Evolutionary conservation across 768 basidiomycete species (phyloP), one percentile per base, ranked within the genome.

Genomic region (Leccinum broughii): DNA sequence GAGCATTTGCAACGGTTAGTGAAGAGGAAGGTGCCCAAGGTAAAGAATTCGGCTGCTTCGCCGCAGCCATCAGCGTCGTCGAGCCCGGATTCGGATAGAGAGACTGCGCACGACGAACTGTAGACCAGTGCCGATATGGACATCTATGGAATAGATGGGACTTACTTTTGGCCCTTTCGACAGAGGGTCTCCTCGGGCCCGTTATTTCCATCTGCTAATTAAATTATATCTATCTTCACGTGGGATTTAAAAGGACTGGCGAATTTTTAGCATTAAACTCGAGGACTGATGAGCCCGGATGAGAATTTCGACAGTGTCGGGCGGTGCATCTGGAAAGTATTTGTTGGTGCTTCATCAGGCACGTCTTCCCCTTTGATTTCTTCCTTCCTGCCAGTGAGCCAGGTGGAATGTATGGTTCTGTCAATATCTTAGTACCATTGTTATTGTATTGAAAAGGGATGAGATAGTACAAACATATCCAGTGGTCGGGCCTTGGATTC

Each of bases 1-100:
- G 80, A 78, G 54, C 87, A 87, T 52, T 68, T 92, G 73, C 84
- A 85, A 72, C 86, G 80, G 70, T 67, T 93, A 60, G 81, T 81
- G 66, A 89, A 79, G 78, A 80, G 88, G 73, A 91, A 85, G 77
- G 77, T 80, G 49, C 86, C 89, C 3, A 89, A 88, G 73, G 70
- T 75, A 57, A 84, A 79, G 77, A 87, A 86, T 73, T 3, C 53
- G 6, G 41, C 60, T 2, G 75, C 77, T 41, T 70, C 70, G 17
- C 9, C 68, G 17, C 56, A 60, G 39, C 63, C 54, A 17, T 35
- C 65, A 10, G 61, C 39, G 20, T 52, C 69, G 15, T 59, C 70
- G 4, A 56, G 55, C 22, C 26, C 66, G 11, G 74, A 67, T 57
- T 48, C 60, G 24, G 64, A 66, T 61, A 68, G 57, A 63, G 66